These are phyloP conservation scores for Phytophthora sojae DNA, from an alignment of 352 stramenopile species.

Conservation along the genomic window DNA sequence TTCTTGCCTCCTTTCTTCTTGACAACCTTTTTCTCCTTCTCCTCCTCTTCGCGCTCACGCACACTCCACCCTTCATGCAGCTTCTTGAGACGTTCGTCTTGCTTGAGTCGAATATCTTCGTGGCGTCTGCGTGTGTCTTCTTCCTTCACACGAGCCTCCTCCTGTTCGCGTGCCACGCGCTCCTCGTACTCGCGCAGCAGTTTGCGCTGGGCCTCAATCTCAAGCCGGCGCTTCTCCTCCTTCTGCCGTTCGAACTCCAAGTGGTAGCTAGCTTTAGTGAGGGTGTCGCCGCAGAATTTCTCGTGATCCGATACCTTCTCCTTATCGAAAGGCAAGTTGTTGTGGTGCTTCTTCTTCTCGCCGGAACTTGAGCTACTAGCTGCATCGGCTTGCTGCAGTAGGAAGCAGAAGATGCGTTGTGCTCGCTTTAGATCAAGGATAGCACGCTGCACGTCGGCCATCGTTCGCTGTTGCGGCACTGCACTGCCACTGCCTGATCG, in stretches of 20 bases:
- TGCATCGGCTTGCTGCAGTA: constrained; percentile 74
- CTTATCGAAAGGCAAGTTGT: constrained; percentile 79
- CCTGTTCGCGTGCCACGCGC: constrained; percentile 69
- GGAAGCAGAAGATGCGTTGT: constrained; percentile 84
- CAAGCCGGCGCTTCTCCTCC: constrained; percentile 83
- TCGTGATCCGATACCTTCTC: constrained; percentile 90
- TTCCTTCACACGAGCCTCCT: constrained; percentile 55
- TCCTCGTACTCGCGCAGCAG: constrained; percentile 87
- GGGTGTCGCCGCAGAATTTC: constrained; percentile 87
- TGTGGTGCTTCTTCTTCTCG: constrained; percentile 72
- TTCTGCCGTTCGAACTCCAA: constrained; percentile 91
- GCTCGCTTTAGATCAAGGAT: constrained; percentile 88
- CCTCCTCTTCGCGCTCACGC: constrained; percentile 84
- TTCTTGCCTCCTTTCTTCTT: constrained; percentile 81
- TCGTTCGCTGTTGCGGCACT: constrained; percentile 71
- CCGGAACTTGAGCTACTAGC: constrained; percentile 20
- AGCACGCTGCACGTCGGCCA: constrained; percentile 89
- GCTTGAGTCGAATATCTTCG: constrained; percentile 78
- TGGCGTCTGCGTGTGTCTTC: constrained; percentile 70
- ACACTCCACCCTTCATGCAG: constrained; percentile 86
- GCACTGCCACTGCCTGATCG: constrained; percentile 46
- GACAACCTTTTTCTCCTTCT: constrained; percentile 76
- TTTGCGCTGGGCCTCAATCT: constrained; percentile 85
- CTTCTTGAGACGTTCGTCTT: constrained; percentile 85
- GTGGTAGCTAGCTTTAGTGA: constrained; percentile 89